These are phyloP conservation scores for Citrus sinensis DNA, from an alignment of 345 rosid genomes.

Conservation along the genomic window DNA sequence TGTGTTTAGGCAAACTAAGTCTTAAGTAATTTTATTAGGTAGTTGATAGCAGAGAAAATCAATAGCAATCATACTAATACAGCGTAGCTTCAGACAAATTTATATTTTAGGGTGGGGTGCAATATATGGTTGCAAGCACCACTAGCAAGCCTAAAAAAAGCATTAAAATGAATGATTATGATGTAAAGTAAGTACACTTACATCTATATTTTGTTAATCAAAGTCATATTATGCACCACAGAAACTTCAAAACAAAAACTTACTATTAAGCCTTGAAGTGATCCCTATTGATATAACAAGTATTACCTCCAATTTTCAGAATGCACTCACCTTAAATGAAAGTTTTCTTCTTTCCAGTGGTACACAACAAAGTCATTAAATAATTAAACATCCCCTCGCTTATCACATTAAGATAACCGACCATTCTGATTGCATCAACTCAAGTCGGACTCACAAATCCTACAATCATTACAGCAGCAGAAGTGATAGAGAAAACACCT, in stretches of 20 bases:
- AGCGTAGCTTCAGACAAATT: background rate
- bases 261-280: background rate
- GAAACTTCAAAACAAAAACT: background rate
- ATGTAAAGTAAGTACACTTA: background rate
- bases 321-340: background rate
- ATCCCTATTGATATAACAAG: background rate
- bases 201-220: background rate
- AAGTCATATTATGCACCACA: background rate
- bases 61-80: slow-evolving; percentile 1
- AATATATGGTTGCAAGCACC: background rate
- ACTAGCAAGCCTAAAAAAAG: background rate
- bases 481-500: background rate
- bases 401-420: background rate
- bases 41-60: background rate
- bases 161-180: no score
- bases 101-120: background rate
- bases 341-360: background rate
- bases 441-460: background rate
- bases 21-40: slow-evolving; percentile 6
- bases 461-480: background rate
- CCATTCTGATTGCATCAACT: background rate
- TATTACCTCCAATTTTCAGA: background rate
- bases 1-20: background rate
- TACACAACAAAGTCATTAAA: background rate
- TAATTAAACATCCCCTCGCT: background rate